Evolutionary conservation across 2,329 filamentous ascomycete genomes (phyloP).

Genomic region (Neonectria sp.): DNA sequence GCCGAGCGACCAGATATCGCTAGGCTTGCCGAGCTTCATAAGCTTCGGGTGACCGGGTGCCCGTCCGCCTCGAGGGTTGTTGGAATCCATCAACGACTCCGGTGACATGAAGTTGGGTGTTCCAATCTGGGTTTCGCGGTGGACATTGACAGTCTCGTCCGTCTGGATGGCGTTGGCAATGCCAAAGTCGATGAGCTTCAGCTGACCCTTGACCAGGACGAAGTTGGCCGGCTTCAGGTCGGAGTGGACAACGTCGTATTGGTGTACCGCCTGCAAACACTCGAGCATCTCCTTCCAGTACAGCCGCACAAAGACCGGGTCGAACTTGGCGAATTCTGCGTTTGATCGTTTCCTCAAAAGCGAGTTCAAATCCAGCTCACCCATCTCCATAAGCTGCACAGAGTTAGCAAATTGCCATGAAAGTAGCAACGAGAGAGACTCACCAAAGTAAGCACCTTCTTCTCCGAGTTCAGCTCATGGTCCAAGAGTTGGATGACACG

Average conservation of each 20-base stretch:
- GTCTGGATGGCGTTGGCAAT: constrained; percentile 98
- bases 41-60: constrained; percentile 73
- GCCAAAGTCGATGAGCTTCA: constrained; percentile 98
- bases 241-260: constrained; percentile 93
- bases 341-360: constrained; percentile 83
- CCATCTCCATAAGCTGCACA: constrained; percentile 91
- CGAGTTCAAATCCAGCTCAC: constrained; percentile 92
- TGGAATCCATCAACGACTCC: constrained; percentile 91
- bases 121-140: constrained; percentile 94
- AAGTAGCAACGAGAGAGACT: constrained; percentile 52
- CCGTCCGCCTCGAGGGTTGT: constrained; percentile 69
- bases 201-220: constrained; percentile 87
- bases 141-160: constrained; percentile 96
- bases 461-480: constrained; percentile 94
- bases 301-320: constrained; percentile 92
- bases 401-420: constrained; percentile 38
- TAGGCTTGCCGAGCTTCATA: constrained; percentile 96
- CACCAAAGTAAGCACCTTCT: constrained; percentile 88
- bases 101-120: constrained; percentile 99
- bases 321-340: constrained; percentile 81
- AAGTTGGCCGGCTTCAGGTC: constrained; percentile 99
- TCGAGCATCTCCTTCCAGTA: constrained; percentile 99
- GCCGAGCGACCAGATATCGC: constrained; percentile 95
- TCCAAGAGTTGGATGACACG: constrained; percentile 93
- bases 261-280: constrained; percentile 91